Base-by-base conservation (phyloP, 208 protist species). In the Trypanosoma conorhini region DNA sequence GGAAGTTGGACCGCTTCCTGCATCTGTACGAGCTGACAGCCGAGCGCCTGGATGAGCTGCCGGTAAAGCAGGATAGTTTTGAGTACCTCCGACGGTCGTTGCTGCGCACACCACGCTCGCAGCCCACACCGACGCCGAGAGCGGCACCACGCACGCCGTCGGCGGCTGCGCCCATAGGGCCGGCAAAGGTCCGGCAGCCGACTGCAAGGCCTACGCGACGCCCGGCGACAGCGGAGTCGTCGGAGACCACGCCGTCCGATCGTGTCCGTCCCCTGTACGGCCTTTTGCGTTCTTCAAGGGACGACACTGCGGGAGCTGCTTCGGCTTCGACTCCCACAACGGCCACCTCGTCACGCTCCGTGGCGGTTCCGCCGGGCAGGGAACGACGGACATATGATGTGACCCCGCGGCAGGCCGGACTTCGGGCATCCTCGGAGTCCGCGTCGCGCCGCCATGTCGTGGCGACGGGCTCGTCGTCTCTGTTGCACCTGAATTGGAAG, bases 1-100 rank as follows among this genome's bases (percentile, higher is more conserved):
- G 77, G 38, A 94, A 96, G 56, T 67, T 96, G 19, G 74, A 84
- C 46, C 63, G 81, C 0, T 73, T 96, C 22, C 68, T 96, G 56
- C 52, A 76, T 22, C 73, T 96, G n/a, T 96, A 96, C 61, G 91
- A 92, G 52, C 76, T 96, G 30, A 93, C 87, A 13, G 70, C 88
- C n/a, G 80, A 84, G 56, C 77, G 83, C 61, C 71, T 96, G 15
- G 88, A 96, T 74, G 38, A 76, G 50, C 60, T 96, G 8, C 73
- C 72, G n/a, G 55, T 48, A 19, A 66, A 58, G 24, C 67, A 55
- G 40, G 66, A 77, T 22, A 38, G 72, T 48, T 68, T 72, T 71
- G 65, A 72, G 0, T 31, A 28, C 28, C 60, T 77, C 5, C 57
- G 54, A 26, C 54, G 52, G n/a, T 65, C 57, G 26, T 50, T 76